A percentile compares a stretch with the other conserved stretches of the same genome.
Evolutionary conservation across 1,284 basidiomycete genomes (phyloP).

Genomic region (Coniophora puteana): DNA sequence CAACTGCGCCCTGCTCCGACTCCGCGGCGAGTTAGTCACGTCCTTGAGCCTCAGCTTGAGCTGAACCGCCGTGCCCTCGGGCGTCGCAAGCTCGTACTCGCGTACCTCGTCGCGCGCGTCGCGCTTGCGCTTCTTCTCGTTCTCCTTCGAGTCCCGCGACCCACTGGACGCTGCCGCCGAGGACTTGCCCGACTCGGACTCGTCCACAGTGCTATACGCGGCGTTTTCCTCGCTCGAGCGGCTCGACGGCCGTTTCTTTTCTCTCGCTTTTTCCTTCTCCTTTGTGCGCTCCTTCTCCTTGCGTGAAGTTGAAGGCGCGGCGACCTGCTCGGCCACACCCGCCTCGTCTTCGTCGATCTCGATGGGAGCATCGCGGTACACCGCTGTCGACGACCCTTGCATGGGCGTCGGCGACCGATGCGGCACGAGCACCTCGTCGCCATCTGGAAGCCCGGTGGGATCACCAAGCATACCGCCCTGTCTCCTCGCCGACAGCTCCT

Average conservation of each 20-base stretch:
- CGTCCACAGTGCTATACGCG: too few relatives aligned
- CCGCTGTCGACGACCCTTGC: background rate
- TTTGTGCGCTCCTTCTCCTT: slow-evolving; percentile 51
- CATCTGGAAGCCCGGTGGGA: slow-evolving; percentile 18
- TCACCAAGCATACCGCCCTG: slow-evolving; percentile 63
- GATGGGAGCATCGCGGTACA: too few relatives aligned
- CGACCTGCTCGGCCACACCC: too few relatives aligned
- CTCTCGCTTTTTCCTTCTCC: slow-evolving; percentile 53
- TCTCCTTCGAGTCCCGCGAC: too few relatives aligned
- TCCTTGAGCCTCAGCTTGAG: slow-evolving; percentile 49
- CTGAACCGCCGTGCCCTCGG: too few relatives aligned
- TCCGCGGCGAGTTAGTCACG: slow-evolving; percentile 54
- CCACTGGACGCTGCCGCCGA: too few relatives aligned
- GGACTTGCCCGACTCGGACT: slow-evolving; percentile 8
- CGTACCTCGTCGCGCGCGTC: too few relatives aligned
- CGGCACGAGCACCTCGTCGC: too few relatives aligned
- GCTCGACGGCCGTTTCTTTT: slow-evolving; percentile 19
- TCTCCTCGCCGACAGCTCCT: slow-evolving; percentile 52
- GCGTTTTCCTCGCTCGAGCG: too few relatives aligned
- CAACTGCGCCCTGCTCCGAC: slow-evolving; percentile 30
- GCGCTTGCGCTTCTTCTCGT: slow-evolving; percentile 36
- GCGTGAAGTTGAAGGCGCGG: slow-evolving; percentile 60
- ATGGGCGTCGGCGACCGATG: too few relatives aligned
- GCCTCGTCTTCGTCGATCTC: too few relatives aligned
- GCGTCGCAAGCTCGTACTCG: too few relatives aligned